A percentile compares a stretch with the other conserved stretches of the same genome.
Conservation (phyloP, 495 filamentous ascomycete species). For the Penicillium paxilli region DNA sequence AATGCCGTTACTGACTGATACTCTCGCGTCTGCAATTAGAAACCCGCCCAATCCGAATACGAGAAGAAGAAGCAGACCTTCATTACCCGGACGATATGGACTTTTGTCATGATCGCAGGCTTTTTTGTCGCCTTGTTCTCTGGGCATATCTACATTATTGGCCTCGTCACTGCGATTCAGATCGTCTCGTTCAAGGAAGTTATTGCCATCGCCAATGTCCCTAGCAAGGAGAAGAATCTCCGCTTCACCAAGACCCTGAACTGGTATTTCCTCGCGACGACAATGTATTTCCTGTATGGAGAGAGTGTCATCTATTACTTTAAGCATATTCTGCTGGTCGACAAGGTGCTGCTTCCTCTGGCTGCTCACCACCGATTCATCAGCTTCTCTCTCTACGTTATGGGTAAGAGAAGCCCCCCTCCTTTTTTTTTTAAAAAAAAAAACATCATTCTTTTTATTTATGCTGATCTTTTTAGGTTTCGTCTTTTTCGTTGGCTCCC, state of each 20-base stretch:
- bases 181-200: constrained; percentile 99
- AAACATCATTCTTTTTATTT: too few relatives aligned
- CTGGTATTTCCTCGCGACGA: constrained; percentile 98
- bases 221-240: constrained; percentile 84
- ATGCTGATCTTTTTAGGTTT: constrained; percentile 63
- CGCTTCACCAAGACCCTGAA: constrained; percentile 94
- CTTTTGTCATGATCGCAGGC: constrained; percentile 89
- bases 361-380: constrained; percentile 99
- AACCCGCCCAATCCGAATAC: constrained; percentile 68
- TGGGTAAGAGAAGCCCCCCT: constrained; percentile 60
- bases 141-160: constrained; percentile 96
- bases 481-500: constrained; percentile 96
- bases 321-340: constrained; percentile 96
- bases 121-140: constrained; percentile 93
- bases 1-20: neutral
- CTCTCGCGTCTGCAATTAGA: constrained; percentile 21
- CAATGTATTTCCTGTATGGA: constrained; percentile 98
- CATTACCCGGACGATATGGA: constrained; percentile 97
- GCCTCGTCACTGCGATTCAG: constrained; percentile 86
- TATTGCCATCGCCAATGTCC: constrained; percentile 94
- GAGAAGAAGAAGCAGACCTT: constrained; percentile 99
- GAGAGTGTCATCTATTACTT: constrained; percentile 99
- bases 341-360: constrained; percentile 86
- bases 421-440: neutral
- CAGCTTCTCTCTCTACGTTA: constrained; percentile 94